phyloP scores from a whole-genome alignment of 371 early-diverging fungal genomes.

The Actinomucor elegans region DNA sequence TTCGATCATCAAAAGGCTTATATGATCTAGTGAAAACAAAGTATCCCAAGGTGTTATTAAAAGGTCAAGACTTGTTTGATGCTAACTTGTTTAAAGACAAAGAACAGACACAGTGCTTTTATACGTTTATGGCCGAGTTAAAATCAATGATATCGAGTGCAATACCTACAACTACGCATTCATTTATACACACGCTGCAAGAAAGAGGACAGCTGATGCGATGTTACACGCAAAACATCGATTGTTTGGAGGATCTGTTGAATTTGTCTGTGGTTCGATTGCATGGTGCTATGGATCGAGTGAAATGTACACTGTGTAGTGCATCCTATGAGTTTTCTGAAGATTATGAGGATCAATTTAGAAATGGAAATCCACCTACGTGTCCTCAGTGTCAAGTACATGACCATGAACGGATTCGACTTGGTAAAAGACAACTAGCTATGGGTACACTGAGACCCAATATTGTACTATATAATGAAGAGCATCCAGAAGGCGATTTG shows the following conservation, averaged over 20 bases:
- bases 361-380: constrained; percentile 68
- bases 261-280: constrained; percentile 79
- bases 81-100: constrained; percentile 82
- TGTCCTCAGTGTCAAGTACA: constrained; percentile 79
- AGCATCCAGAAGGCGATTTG: constrained; percentile 85
- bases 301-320: constrained; percentile 86
- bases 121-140: constrained; percentile 93
- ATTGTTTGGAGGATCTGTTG: constrained; percentile 80
- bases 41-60: constrained; percentile 69
- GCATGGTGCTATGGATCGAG: constrained; percentile 85
- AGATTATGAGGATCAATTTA: constrained; percentile 57
- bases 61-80: constrained; percentile 96
- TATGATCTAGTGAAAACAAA: constrained; percentile 80
- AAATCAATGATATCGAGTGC: constrained; percentile 73
- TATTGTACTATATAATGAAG: constrained; percentile 97
- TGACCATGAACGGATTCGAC: constrained; percentile 54
- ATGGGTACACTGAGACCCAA: constrained; percentile 90
- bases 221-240: constrained; percentile 98
- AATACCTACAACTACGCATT: constrained; percentile 85
- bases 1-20: constrained; percentile 77
- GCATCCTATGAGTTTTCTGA: constrained; percentile 60
- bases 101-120: constrained; percentile 78
- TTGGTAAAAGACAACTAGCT: constrained; percentile 73
- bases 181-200: constrained; percentile 78
- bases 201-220: constrained; percentile 74